These are phyloP conservation scores for Bodo saltans DNA, from an alignment of 78 protist genomes.

Conservation along the genomic window DNA sequence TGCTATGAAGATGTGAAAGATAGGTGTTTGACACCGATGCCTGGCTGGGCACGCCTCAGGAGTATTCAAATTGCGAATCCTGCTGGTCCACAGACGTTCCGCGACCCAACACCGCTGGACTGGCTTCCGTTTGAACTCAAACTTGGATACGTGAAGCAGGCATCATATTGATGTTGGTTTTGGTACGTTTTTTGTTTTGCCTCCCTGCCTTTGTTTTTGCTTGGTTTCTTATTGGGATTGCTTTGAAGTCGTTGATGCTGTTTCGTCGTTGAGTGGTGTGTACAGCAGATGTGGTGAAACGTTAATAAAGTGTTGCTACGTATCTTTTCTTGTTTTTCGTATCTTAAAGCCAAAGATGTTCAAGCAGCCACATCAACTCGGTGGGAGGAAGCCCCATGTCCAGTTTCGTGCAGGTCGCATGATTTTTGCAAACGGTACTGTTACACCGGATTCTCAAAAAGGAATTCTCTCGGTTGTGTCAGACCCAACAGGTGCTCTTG, in stretches of 20 bases:
- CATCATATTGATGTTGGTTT: too few species aligned
- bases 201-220: too few species aligned
- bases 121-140: neutral
- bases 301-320: too few species aligned
- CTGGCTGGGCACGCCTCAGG: neutral
- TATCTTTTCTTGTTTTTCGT: too few species aligned
- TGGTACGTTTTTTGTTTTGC: too few species aligned
- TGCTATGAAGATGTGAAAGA: neutral
- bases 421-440: neutral
- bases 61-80: neutral
- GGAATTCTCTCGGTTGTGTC: neutral
- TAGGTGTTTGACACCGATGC: neutral
- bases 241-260: too few species aligned
- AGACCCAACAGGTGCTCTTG: neutral
- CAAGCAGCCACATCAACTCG: too few species aligned
- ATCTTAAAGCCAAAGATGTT: too few species aligned
- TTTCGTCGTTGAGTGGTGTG: too few species aligned
- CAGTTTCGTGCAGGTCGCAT: neutral
- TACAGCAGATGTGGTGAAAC: too few species aligned
- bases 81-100: neutral
- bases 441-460: neutral
- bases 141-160: neutral
- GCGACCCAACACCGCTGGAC: neutral
- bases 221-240: too few species aligned
- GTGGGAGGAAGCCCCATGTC: too few species aligned